Percentiles rank a stretch among this genome's conserved stretches.
Conservation (phyloP, 495 filamentous ascomycete species). For the Cairneyella variabilis region DNA sequence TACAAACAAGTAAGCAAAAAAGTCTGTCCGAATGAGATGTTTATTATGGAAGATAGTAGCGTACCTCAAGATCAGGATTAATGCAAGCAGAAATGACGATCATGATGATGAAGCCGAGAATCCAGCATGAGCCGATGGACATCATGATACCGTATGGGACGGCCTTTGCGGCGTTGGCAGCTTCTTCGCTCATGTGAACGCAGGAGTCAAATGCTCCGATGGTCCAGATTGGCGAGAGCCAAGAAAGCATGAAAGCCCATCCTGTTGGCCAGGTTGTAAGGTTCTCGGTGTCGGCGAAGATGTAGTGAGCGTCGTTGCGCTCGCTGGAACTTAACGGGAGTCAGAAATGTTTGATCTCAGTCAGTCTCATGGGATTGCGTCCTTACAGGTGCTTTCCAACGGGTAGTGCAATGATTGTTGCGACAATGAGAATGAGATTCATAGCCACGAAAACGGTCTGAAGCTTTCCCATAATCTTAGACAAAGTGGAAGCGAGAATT, state of each 20-base stretch:
- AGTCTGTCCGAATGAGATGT: constrained; percentile 33
- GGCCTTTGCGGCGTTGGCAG: constrained; percentile 56
- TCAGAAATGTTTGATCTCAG: no score
- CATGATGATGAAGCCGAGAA: constrained; percentile 47
- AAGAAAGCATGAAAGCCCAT: constrained; percentile 63
- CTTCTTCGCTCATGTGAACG: constrained; percentile 62
- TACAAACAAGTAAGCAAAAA: no score
- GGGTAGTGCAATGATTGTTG: constrained; percentile 63
- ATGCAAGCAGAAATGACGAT: constrained; percentile 50
- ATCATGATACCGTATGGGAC: constrained; percentile 62
- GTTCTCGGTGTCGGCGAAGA: constrained; percentile 48
- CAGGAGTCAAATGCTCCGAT: constrained; percentile 49
- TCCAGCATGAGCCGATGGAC: constrained; percentile 48
- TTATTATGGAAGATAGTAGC: no score
- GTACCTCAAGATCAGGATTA: constrained; percentile 38
- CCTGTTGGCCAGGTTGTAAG: constrained; percentile 57
- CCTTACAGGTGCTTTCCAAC: constrained; percentile 43
- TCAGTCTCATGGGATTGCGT: no score
- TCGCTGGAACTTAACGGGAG: no score
- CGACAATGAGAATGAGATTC: constrained; percentile 60
- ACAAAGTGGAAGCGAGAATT: constrained; percentile 48
- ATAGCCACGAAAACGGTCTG: constrained; percentile 60
- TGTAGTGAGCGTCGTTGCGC: constrained; percentile 44
- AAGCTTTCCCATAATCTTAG: constrained; percentile 62
- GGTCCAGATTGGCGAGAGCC: constrained; percentile 66